These are phyloP conservation scores for Colletotrichum camelliae DNA, from an alignment of 2,329 filamentous ascomycete genomes.

Conservation along the genomic window DNA sequence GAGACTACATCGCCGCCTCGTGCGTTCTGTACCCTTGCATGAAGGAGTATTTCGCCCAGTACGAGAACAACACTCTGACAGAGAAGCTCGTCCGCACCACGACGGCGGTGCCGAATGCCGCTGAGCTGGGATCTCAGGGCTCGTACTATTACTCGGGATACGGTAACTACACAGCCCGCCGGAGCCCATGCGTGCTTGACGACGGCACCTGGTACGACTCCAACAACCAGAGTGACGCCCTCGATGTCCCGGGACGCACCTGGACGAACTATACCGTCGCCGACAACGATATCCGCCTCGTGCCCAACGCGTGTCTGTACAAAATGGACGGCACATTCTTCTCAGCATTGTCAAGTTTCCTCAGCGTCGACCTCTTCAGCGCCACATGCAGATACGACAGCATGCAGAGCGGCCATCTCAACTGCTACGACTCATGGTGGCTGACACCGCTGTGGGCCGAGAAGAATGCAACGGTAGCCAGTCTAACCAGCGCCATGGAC, in stretches of 20 bases:
- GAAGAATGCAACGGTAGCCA: conserved; percentile 3
- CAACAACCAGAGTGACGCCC: not conserved
- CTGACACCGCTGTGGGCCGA: conserved; percentile 9
- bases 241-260: not conserved
- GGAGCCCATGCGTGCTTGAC: conserved; percentile 1
- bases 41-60: not conserved
- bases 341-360: not conserved
- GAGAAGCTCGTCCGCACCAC: conserved; percentile 13
- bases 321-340: conserved; percentile 8
- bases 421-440: conserved; percentile 11
- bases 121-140: not conserved
- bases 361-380: not conserved
- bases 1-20: conserved; percentile 1
- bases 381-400: not conserved
- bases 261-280: not conserved
- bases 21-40: conserved; percentile 7
- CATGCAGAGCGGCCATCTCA: conserved; percentile 15
- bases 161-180: conserved; percentile 4
- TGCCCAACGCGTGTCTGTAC: conserved; percentile 10
- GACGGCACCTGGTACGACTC: conserved; percentile 3
- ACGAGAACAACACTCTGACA: not conserved
- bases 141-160: not conserved
- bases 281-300: not conserved
- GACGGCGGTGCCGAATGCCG: not conserved
- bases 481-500: not conserved